Percentiles rank a stretch among this genome's conserved stretches.
Conservation (phyloP, 1,284 basidiomycete genomes). For the Ustilago trichophora region DNA sequence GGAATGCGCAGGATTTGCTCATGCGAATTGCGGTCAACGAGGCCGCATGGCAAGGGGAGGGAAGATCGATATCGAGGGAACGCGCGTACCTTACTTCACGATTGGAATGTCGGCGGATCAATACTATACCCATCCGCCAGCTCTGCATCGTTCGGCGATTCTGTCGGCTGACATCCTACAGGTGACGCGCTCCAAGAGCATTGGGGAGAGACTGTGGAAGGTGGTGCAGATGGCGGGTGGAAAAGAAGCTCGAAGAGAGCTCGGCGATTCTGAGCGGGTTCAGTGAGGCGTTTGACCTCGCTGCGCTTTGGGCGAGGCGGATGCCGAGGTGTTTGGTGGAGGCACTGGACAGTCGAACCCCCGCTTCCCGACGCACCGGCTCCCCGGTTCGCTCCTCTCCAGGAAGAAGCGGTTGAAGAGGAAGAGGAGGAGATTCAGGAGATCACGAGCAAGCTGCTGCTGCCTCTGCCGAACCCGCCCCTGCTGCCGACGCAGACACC, state of each 20-base stretch:
- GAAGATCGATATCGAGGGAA: conserved; percentile 83
- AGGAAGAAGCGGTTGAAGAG: neutral
- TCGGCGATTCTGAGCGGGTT: conserved; percentile 49
- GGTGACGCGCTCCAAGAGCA: conserved; percentile 9
- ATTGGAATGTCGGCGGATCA: conserved; percentile 97
- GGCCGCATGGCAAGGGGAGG: conserved; percentile 75
- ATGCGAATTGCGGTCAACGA: conserved; percentile 87
- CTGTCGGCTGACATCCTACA: conserved; percentile 2
- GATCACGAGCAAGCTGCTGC: conserved; percentile 9
- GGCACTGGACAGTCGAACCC: conserved; percentile 20
- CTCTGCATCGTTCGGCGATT: conserved; percentile 37
- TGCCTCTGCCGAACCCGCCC: neutral
- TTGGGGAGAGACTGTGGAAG: neutral
- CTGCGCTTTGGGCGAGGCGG: conserved; percentile 63
- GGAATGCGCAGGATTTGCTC: conserved; percentile 80
- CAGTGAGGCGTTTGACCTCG: conserved; percentile 63
- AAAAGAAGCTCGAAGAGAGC: conserved; percentile 18
- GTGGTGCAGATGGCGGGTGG: neutral
- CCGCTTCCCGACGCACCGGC: conserved; percentile 16
- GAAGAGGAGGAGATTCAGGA: conserved; percentile 20
- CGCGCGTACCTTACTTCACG: conserved; percentile 86
- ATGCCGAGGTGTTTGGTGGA: conserved; percentile 58
- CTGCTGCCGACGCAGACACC: conserved; percentile 8
- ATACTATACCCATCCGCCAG: conserved; percentile 85
- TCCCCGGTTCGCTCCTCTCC: conserved; percentile 6